These are phyloP conservation scores for Fusarium coffeatum DNA, from an alignment of 2,329 filamentous ascomycete genomes.

Conservation along the genomic window DNA sequence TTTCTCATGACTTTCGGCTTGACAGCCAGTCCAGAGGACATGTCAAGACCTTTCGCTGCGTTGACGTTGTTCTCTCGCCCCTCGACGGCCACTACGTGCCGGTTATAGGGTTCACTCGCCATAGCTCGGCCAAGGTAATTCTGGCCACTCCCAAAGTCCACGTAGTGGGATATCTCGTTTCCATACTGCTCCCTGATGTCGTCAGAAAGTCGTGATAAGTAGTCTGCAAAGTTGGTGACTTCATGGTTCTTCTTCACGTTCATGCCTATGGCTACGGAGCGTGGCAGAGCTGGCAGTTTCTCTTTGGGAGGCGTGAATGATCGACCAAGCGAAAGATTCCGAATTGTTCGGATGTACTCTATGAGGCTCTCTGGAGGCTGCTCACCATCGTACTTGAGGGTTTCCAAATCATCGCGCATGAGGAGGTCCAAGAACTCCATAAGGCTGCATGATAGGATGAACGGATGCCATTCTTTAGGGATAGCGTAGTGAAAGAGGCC, in stretches of 20 bases:
- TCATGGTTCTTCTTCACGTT: conserved; percentile 96
- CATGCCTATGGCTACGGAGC: conserved; percentile 87
- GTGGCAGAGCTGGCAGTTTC: conserved; percentile 70
- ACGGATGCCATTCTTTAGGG: conserved; percentile 83
- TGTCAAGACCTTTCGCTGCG: conserved; percentile 85
- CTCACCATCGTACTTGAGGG: conserved; percentile 42
- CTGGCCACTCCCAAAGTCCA: conserved; percentile 96
- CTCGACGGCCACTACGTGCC: conserved; percentile 90
- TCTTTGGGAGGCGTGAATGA: conserved; percentile 62
- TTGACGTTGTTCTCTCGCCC: conserved; percentile 86
- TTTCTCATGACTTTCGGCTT: conserved; percentile 81
- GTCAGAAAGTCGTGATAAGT: conserved; percentile 72
- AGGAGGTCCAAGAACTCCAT: conserved; percentile 84
- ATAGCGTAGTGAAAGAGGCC: conserved; percentile 84
- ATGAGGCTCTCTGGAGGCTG: conserved; percentile 69
- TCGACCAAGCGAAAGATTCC: conserved; percentile 74
- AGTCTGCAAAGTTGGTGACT: conserved; percentile 89
- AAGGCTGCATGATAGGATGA: conserved; percentile 76
- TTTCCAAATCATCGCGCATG: conserved; percentile 77
- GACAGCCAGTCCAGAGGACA: conserved; percentile 80
- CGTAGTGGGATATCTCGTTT: conserved; percentile 80
- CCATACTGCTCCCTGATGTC: conserved; percentile 69
- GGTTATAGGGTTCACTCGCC: conserved; percentile 86
- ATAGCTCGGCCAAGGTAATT: conserved; percentile 93
- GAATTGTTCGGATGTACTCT: conserved; percentile 77